Conservation (phyloP, 2,329 filamentous ascomycete genomes). For the Colletotrichum sp. region DNA sequence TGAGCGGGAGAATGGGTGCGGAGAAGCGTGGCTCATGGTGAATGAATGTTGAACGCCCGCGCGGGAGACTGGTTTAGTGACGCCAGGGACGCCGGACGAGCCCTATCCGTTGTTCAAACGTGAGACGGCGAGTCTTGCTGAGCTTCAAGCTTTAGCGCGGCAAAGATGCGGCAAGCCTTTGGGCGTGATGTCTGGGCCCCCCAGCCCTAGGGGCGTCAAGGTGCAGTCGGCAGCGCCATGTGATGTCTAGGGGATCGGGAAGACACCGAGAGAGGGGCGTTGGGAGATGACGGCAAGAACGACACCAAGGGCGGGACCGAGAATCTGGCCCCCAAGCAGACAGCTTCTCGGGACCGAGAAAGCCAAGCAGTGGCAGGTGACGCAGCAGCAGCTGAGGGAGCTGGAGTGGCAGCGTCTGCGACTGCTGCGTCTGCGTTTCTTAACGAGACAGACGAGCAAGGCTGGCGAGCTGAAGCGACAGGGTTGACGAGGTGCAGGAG, state of each 20-base stretch:
- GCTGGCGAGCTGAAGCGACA: neutral
- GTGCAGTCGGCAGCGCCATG: conserved; percentile 6
- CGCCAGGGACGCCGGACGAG: neutral
- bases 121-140: neutral
- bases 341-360: neutral
- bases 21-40: neutral
- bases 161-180: conserved; percentile 11
- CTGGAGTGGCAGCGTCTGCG: neutral
- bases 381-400: neutral
- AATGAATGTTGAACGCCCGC: neutral
- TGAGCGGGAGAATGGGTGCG: conserved; percentile 4
- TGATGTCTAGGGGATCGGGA: conserved; percentile 4
- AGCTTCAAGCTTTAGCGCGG: neutral
- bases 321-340: neutral
- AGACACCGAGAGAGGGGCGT: neutral
- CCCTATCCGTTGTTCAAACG: neutral
- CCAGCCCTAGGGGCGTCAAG: conserved; percentile 12
- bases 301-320: neutral
- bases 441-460: neutral
- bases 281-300: neutral
- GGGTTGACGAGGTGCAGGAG: conserved; percentile 14
- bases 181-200: neutral
- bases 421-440: neutral
- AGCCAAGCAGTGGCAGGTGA: neutral
- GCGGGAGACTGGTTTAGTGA: neutral